Evolutionary conservation across 805 yeast genomes (phyloP), one percentile per base, ranked within the genome.

Genomic region (Ogataea kodamae): DNA sequence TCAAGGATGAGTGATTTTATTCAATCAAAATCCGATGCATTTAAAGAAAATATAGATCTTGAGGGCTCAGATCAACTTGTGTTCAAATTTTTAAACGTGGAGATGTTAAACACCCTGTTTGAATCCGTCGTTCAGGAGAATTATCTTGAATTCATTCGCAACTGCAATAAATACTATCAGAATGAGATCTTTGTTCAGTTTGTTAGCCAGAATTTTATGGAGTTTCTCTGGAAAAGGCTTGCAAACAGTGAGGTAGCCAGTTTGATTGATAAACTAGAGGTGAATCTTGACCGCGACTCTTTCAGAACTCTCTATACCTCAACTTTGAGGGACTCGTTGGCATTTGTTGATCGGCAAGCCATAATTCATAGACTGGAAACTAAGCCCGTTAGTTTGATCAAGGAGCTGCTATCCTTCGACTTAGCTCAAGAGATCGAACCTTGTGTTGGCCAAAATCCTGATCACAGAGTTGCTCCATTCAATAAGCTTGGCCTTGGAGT

Each of bases 61-160:
- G 33, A 31, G 9, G 38, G 28, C 21, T 30, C 42, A 20, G 37
- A 37, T 26, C 17, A 38, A 7, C 14, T 53, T 6, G 25, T 58
- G 9, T 61, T 50, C 43, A 49, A 47, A 36, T 53, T 70, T 21
- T 26, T 70, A 6, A 63, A 57, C 4, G 49, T 55, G 5, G 60
- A 59, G 1, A 62, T 65, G 15, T 43, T 67, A 0, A 9, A 40
- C 1, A 56, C 55, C 18, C 39, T 73, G 6, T 72, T 59, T 42
- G 35, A 42, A 9, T 56, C 68, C 25, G 4, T 26, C 22, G 5
- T 36, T 22, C 6, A 33, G 1, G 40, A 43, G 7, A 39, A 50
- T 6, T 31, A 52, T 2, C 28, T 37, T 4, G 28, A 21, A 1
- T 49, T 57, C 26, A 35, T 59, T 15, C 33, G 26, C 0, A 45